Percentiles rank a stretch among this genome's conserved stretches.
phyloP scores from a whole-genome alignment of 2,329 filamentous ascomycete species.

The Fusarium odoratissimum region DNA sequence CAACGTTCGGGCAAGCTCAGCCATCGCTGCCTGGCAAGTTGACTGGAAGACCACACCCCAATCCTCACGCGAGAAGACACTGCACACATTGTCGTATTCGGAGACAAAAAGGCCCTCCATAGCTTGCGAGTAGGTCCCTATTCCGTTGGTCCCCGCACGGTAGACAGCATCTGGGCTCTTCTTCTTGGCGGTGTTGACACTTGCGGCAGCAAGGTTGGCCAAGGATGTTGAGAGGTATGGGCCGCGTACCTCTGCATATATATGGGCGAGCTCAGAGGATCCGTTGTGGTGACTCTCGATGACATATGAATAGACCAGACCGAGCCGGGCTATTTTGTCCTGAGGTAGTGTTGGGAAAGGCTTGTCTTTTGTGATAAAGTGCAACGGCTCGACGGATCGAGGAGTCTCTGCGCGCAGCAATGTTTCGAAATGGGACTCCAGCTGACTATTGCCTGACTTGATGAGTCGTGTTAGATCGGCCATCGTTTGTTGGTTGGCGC shows the following conservation, averaged over 20 bases:
- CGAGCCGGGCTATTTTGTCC: constrained; percentile 79
- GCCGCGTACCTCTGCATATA: constrained; percentile 87
- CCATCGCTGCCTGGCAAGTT: constrained; percentile 81
- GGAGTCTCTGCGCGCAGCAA: constrained; percentile 81
- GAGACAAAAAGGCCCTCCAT: constrained; percentile 88
- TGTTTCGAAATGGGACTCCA: constrained; percentile 86
- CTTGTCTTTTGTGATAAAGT: constrained; percentile 90
- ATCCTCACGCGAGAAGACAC: constrained; percentile 86
- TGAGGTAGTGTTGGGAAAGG: constrained; percentile 84
- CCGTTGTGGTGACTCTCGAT: constrained; percentile 66
- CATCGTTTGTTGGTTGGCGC: constrained; percentile 90
- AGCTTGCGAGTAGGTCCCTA: constrained; percentile 86
- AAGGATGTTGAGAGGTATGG: constrained; percentile 86
- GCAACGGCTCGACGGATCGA: constrained; percentile 84
- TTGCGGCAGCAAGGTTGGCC: constrained; percentile 88
- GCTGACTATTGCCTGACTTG: constrained; percentile 80
- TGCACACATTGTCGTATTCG: constrained; percentile 91
- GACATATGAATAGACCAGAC: constrained; percentile 84
- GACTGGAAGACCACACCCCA: constrained; percentile 83
- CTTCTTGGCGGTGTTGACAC: constrained; percentile 83
- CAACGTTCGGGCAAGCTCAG: constrained; percentile 86
- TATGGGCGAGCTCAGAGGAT: constrained; percentile 74
- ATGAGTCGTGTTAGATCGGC: constrained; percentile 82
- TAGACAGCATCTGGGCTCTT: constrained; percentile 87
- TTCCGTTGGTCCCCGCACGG: constrained; percentile 87